phyloP scores from a whole-genome alignment of 139 green algal genomes.

The Chlorella sp. region DNA sequence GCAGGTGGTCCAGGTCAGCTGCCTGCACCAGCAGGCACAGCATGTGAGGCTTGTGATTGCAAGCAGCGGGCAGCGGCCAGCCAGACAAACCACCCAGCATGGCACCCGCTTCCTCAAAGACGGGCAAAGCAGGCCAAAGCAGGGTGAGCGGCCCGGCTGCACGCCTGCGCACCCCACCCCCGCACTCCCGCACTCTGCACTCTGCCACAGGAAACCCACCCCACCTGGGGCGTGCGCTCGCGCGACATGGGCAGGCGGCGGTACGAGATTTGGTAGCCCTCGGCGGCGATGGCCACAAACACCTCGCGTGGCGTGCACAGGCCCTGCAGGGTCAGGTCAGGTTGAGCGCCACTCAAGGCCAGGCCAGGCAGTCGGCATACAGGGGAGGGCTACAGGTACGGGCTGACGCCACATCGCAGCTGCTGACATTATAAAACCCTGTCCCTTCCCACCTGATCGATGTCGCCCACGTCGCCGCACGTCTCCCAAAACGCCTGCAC shows the following conservation, averaged over 20 bases:
- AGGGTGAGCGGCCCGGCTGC: neutral
- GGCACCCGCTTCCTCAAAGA: too few relatives aligned
- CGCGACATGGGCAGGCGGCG: slow-evolving; percentile 83
- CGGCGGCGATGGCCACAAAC: slow-evolving; percentile 60
- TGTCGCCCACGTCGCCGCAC: slow-evolving; percentile 45
- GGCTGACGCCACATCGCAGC: neutral
- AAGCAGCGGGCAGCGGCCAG: too few relatives aligned
- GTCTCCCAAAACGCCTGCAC: slow-evolving; percentile 60
- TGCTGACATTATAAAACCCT: neutral
- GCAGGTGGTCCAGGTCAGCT: slow-evolving; percentile 76
- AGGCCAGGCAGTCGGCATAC: too few relatives aligned
- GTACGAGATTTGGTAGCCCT: slow-evolving; percentile 77
- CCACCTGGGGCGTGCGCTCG: slow-evolving; percentile 78
- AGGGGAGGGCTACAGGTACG: neutral
- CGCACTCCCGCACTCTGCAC: neutral
- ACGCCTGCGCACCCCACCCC: neutral
- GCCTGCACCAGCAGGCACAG: slow-evolving; percentile 35
- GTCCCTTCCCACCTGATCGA: slow-evolving; percentile 32
- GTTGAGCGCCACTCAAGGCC: too few relatives aligned
- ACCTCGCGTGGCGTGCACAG: slow-evolving; percentile 56
- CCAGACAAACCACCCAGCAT: too few relatives aligned
- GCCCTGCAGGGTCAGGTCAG: slow-evolving; percentile 24
- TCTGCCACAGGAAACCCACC: neutral
- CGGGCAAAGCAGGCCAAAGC: neutral
- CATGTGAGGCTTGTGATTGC: neutral